Base-by-base conservation (phyloP, 176 grass and related monocot species). In the Aegilops tauschii region DNA sequence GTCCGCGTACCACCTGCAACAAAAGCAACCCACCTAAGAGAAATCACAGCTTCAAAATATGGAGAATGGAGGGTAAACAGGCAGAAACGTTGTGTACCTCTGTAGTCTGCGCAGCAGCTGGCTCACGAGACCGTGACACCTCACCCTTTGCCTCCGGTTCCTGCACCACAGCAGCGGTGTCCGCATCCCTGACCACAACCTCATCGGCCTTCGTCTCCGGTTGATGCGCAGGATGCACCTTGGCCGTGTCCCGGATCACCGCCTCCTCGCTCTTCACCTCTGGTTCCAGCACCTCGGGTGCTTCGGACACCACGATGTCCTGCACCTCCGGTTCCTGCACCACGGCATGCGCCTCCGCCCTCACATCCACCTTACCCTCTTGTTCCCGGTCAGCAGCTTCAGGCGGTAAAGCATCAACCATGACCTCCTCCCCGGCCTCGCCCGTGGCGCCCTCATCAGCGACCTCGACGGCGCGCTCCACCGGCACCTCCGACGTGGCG, bases 301-400 rank as follows among this genome's bases (percentile, higher is more conserved):
- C 87, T 61, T 77, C 59, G 30, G 73, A 35, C 65, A 88, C 62
- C 50, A 84, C 62, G 79, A 85, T 81, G 27, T 88, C 91, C 47
- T 86, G 73, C 34, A 83, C 82, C 80, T 88, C 90, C 1, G 86
- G 61, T 30, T 82, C 91, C 73, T 94, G 87, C 78, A 69, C 80
- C 45, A 73, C 59, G 7, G 6, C 76, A 80, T 69, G 81, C 66
- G 73, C 87, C 80, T 87, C 83, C 65, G 59, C 73, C 50, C 28
- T 52, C 20, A 47, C 82, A 42, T 82, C 80, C 27, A 63, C 84
- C 40, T 89, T 80, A 68, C 58, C 86, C 72, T 92, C 76, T 8
- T 34, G 65, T 14, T 78, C 83, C 76, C 54, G 71, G 31, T 11
- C 42, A 11, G 49, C 62, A 11, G 88, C 62, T 84, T 90, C 88